Conservation (phyloP, 1,284 basidiomycete species). For the Thelephora terrestris region DNA sequence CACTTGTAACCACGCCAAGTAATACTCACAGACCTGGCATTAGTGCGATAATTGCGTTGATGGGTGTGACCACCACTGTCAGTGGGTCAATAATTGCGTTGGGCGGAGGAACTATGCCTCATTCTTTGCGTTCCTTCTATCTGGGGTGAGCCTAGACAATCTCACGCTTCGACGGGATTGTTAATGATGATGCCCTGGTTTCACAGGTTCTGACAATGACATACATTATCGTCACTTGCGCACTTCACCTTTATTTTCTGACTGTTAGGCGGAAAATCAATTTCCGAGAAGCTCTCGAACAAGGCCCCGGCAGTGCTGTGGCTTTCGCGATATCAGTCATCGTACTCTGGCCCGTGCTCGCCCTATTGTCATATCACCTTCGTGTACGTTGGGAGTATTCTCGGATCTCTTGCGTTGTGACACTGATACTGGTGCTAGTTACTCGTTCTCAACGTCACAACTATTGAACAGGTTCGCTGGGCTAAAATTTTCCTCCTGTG, state of each 20-base stretch:
- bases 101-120: slow-evolving; percentile 87
- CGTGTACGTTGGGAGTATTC: slow-evolving; percentile 43
- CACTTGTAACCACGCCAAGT: neutral
- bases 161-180: neutral
- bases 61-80: slow-evolving; percentile 84
- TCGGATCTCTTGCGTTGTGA: neutral
- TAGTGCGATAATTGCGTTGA: slow-evolving; percentile 95
- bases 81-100: slow-evolving; percentile 92
- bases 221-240: slow-evolving; percentile 74
- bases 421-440: slow-evolving; percentile 35
- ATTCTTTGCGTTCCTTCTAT: slow-evolving; percentile 73
- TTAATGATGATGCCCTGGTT: neutral
- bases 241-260: slow-evolving; percentile 68
- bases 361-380: slow-evolving; percentile 75
- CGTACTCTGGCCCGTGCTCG: slow-evolving; percentile 73
- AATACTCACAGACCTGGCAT: neutral
- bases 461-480: slow-evolving; percentile 78
- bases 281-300: slow-evolving; percentile 47
- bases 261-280: slow-evolving; percentile 39
- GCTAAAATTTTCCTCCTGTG: neutral
- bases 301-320: slow-evolving; percentile 68
- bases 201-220: slow-evolving; percentile 55
- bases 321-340: slow-evolving; percentile 60
- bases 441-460: slow-evolving; percentile 77
- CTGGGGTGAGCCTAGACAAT: slow-evolving; percentile 43